Conservation (phyloP, 2,329 filamentous ascomycete species). For the Ceratocystis diversiconidia region DNA sequence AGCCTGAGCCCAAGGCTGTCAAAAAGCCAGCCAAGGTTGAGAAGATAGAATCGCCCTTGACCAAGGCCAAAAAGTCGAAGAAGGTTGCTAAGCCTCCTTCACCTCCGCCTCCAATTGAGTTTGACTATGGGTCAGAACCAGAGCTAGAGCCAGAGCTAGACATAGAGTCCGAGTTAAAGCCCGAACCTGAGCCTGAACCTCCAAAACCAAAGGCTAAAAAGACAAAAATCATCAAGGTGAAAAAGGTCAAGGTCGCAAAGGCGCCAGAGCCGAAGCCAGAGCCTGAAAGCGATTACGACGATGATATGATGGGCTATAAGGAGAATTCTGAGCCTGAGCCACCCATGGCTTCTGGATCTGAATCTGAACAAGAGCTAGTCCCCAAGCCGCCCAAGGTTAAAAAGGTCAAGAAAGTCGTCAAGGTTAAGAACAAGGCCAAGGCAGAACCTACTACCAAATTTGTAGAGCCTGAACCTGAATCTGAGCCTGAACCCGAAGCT, state of each 20-base stretch:
- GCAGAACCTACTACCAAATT: slow-evolving; percentile 18
- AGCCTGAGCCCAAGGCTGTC: not conserved
- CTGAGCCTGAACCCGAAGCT: not conserved
- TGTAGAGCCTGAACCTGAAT: slow-evolving; percentile 5
- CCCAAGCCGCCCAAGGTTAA: slow-evolving; percentile 19
- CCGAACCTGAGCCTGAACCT: slow-evolving; percentile 19
- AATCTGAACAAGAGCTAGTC: slow-evolving; percentile 19
- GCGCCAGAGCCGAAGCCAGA: slow-evolving; percentile 7
- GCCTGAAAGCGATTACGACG: slow-evolving; percentile 7
- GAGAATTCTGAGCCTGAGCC: slow-evolving; percentile 6
- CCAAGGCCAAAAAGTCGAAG: slow-evolving; percentile 4
- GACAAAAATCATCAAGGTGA: slow-evolving; percentile 1
- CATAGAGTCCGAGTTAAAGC: slow-evolving; percentile 19
- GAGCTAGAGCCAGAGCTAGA: not conserved
- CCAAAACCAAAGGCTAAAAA: not conserved
- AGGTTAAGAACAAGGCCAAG: slow-evolving; percentile 20
- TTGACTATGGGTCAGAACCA: not conserved
- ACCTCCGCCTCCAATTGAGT: slow-evolving; percentile 18
- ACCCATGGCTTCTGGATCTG: not conserved
- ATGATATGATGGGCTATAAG: not conserved
- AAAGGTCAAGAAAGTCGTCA: slow-evolving; percentile 15
- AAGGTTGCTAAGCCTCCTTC: slow-evolving; percentile 17
- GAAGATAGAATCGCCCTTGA: slow-evolving; percentile 3
- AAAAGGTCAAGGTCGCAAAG: slow-evolving; percentile 11
- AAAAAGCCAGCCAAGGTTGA: slow-evolving; percentile 12